Percentiles rank a stretch among this genome's conserved stretches.
Conservation (phyloP, 306 rosid genomes). For the Carpinus viminea region DNA sequence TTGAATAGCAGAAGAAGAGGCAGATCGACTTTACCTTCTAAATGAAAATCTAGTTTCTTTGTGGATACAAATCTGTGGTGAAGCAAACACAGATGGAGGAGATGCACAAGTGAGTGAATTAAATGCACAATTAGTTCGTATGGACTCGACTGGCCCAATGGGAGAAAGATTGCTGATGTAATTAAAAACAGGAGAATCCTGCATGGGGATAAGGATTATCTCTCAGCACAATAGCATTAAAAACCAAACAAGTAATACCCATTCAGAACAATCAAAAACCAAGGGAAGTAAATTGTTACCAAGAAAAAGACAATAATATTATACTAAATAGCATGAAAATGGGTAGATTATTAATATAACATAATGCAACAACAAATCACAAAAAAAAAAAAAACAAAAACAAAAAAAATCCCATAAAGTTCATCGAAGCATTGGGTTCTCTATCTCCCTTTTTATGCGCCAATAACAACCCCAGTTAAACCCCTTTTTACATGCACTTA, state of each 20-base stretch:
- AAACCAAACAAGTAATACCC: not conserved
- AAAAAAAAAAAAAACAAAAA: not conserved
- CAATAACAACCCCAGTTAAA: not conserved
- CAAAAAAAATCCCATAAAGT: not conserved
- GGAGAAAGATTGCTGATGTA: slow-evolving; percentile 40
- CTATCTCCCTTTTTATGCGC: not conserved
- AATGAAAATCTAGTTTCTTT: slow-evolving; percentile 23
- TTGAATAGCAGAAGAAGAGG: not conserved
- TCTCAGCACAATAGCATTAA: not conserved
- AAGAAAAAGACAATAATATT: not conserved
- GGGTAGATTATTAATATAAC: no score
- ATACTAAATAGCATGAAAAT: not conserved
- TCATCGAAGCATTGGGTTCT: not conserved
- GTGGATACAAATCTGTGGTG: slow-evolving; percentile 29
- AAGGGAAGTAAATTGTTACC: not conserved
- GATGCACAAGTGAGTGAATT: slow-evolving; percentile 24
- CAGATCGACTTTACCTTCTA: slow-evolving; percentile 20
- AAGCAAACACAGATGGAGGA: slow-evolving; percentile 32
- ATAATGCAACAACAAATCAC: not conserved
- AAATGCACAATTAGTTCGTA: slow-evolving; percentile 21
- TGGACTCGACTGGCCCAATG: slow-evolving; percentile 23
- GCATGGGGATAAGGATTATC: not conserved
- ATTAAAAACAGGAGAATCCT: slow-evolving; percentile 39
- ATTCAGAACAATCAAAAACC: not conserved
- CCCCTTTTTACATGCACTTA: not conserved